Evolutionary conservation across 139 green algal genomes (phyloP).

Genomic region (Chlamydomonas sphaeroides): DNA sequence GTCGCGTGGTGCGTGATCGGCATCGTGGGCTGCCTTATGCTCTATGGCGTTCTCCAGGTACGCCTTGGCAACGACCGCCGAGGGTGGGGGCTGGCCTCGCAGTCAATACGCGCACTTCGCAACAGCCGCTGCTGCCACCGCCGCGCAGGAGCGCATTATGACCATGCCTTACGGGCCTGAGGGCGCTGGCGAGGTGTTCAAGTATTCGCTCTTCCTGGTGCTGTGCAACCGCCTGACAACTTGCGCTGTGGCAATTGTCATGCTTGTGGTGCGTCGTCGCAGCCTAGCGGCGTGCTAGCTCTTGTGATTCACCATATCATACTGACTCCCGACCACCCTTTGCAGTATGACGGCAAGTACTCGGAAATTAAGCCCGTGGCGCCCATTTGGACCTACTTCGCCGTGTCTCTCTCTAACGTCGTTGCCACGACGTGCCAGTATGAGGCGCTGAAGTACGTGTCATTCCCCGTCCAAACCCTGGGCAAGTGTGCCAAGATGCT

Average conservation of each 20-base stretch:
- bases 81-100: neutral
- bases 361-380: slow-evolving; percentile 73
- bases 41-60: slow-evolving; percentile 89
- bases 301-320: too few relatives aligned
- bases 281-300: too few relatives aligned
- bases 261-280: slow-evolving; percentile 53
- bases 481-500: slow-evolving; percentile 97
- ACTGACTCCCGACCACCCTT: too few relatives aligned
- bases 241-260: slow-evolving; percentile 74
- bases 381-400: slow-evolving; percentile 80
- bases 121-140: neutral
- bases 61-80: neutral
- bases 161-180: slow-evolving; percentile 70
- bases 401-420: slow-evolving; percentile 92
- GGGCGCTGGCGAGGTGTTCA: slow-evolving; percentile 74
- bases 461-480: slow-evolving; percentile 95
- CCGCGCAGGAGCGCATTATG: slow-evolving; percentile 93
- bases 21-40: slow-evolving; percentile 78
- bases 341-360: slow-evolving; percentile 58
- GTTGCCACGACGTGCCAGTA: slow-evolving; percentile 98
- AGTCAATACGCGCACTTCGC: neutral
- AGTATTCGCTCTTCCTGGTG: slow-evolving; percentile 93
- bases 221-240: slow-evolving; percentile 89
- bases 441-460: slow-evolving; percentile 97
- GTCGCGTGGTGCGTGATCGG: slow-evolving; percentile 72